Percentiles rank a stretch among this genome's conserved stretches.
Evolutionary conservation across 2,329 filamentous ascomycete genomes (phyloP).

Genomic region (Penicillium sp.): DNA sequence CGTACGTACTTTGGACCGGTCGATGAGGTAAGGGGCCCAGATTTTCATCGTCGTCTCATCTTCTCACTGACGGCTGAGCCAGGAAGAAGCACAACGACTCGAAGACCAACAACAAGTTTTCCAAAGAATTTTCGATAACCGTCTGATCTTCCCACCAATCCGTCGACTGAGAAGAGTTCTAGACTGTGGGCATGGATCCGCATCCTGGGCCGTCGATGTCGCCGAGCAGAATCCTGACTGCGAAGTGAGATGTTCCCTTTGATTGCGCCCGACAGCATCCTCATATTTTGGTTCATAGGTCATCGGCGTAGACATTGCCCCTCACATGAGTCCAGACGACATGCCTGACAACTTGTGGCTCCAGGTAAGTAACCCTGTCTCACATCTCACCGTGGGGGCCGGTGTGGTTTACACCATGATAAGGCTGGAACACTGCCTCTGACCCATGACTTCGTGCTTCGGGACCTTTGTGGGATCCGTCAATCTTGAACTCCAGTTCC

Average conservation of each 20-base stretch:
- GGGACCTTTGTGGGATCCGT: neutral
- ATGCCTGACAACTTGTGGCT: conserved; percentile 59
- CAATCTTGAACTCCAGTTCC: neutral
- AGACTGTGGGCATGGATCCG: conserved; percentile 66
- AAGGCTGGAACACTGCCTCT: neutral
- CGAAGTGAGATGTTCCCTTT: conserved; percentile 44
- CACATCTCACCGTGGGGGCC: neutral
- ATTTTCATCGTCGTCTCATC: conserved; percentile 1
- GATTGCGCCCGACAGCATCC: neutral
- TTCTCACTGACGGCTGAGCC: conserved; percentile 11
- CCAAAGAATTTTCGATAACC: conserved; percentile 55
- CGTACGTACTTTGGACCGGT: conserved; percentile 59
- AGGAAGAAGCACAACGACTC: conserved; percentile 62
- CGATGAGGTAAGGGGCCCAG: conserved; percentile 54
- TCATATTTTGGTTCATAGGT: conserved; percentile 45
- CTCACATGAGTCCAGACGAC: conserved; percentile 59
- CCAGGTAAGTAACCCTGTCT: conserved; percentile 41
- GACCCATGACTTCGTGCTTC: neutral
- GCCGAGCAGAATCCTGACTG: conserved; percentile 56
- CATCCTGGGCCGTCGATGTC: conserved; percentile 60
- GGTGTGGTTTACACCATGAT: neutral
- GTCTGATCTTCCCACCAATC: conserved; percentile 62
- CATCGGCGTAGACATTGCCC: conserved; percentile 62
- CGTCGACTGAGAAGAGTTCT: conserved; percentile 51
- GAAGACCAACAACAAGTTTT: conserved; percentile 57